Base-by-base conservation (phyloP, 2,329 filamentous ascomycete genomes). In the Penicillium sp. region DNA sequence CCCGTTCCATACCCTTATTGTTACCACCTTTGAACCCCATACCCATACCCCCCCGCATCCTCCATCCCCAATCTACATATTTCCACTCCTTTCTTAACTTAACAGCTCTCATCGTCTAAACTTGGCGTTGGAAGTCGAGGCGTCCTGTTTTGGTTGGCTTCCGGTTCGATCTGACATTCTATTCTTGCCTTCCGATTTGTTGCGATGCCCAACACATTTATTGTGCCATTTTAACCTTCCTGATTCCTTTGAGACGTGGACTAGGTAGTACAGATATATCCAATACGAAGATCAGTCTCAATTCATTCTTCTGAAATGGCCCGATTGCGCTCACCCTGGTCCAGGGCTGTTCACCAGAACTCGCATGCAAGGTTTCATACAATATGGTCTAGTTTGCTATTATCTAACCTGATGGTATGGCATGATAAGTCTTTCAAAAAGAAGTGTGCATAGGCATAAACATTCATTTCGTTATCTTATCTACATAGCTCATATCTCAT, bases 81-180 rank as follows among this genome's bases (percentile, higher is more conserved):
- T 26, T 26, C 62, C 64, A 61, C 62, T 64, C 64, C 66, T 69
- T 72, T 68, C 63, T 67, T 68, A 66, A 68, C 63, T 67, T 68
- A 66, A 65, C 64, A 67, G 63, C 65, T 70, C 68, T 69, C 71
- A 70, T 73, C 72, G 71, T 76, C 71, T 72, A 63, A 69, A 67
- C 26, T 71, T 67, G 74, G 74, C 73, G 74, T 76, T 76, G 74
- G 74, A 74, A 69, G 73, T 75, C 73, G 72, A 70, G 74, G 73
- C 73, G 71, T 75, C 72, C 68, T 73, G 66, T 75, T 73, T 76
- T 73, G 72, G 71, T 70, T 71, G 71, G 70, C 67, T 70, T 67
- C 70, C 69, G 67, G 66, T 73, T 63, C 66, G 58, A 64, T 60
- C 56, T 66, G 61, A 66, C 65, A 50, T 55, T 65, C 62, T 55